Conservation (phyloP, 371 early-diverging fungal genomes). For the Actinomortierella ambigua region DNA sequence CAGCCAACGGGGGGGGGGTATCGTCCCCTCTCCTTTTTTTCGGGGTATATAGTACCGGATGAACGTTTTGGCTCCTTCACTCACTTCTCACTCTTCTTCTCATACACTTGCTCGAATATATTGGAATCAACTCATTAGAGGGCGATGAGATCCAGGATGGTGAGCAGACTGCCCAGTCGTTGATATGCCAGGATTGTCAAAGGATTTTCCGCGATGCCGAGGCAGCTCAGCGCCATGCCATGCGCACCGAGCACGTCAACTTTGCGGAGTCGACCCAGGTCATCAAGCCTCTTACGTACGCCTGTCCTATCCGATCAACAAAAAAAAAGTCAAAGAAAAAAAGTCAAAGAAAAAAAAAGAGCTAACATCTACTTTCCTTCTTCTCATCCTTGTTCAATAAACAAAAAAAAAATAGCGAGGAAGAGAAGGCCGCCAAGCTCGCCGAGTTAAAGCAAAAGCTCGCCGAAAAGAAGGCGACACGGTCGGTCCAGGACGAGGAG, state of each 20-base stretch:
- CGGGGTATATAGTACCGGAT: neutral
- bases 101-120: no score
- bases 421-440: conserved; percentile 82
- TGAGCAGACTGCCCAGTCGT: conserved; percentile 73
- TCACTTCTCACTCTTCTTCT: no score
- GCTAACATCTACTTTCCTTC: neutral
- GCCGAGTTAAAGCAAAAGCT: conserved; percentile 76
- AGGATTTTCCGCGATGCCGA: conserved; percentile 80
- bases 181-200: conserved; percentile 88
- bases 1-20: neutral
- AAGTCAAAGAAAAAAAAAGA: conserved; percentile 48
- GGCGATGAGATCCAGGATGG: conserved; percentile 73
- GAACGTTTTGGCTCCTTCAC: neutral
- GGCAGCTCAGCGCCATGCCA: conserved; percentile 85
- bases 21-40: neutral
- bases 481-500: conserved; percentile 66
- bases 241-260: conserved; percentile 80
- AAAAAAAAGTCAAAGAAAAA: conserved; percentile 53
- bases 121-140: conserved; percentile 15
- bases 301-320: neutral
- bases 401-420: conserved; percentile 49
- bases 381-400: neutral
- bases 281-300: conserved; percentile 78
- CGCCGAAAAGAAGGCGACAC: conserved; percentile 69
- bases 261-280: conserved; percentile 86